Percentiles rank a stretch among this genome's conserved stretches.
Evolutionary conservation across 306 rosid genomes (phyloP).

Genomic region (Crotalaria pallida): DNA sequence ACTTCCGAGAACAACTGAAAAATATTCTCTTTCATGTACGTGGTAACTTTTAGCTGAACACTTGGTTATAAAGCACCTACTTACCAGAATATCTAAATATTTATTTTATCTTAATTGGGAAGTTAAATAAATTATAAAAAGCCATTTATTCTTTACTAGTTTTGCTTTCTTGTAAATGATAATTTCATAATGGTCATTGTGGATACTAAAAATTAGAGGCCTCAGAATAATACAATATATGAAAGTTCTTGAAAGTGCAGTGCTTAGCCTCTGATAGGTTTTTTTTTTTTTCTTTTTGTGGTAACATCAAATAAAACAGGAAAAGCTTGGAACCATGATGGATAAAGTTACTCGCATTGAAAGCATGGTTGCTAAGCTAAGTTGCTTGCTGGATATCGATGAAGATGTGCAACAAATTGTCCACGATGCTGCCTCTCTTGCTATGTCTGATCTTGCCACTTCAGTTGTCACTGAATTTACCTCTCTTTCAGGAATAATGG

Average conservation of each 20-base stretch:
- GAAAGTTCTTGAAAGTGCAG: conserved; percentile 1
- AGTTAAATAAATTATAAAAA: conserved; percentile 12
- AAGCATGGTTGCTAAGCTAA: conserved; percentile 45
- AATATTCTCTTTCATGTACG: conserved; percentile 88
- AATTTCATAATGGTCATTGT: neutral
- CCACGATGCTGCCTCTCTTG: conserved; percentile 81
- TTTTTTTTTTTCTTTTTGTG: conserved; percentile 19
- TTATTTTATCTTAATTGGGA: neutral
- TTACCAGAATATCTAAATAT: neutral
- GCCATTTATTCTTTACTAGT: neutral
- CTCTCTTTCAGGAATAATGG: conserved; percentile 92
- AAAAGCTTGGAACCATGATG: conserved; percentile 90
- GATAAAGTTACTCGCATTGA: conserved; percentile 82
- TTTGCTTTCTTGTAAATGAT: conserved; percentile 1
- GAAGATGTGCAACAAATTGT: conserved; percentile 42
- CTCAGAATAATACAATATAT: neutral
- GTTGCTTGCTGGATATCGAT: conserved; percentile 47
- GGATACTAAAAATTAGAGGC: neutral
- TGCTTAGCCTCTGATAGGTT: conserved; percentile 17
- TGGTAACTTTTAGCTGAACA: neutral
- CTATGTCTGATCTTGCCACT: conserved; percentile 96
- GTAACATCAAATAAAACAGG: conserved; percentile 47
- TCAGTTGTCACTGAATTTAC: conserved; percentile 94
- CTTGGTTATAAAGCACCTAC: neutral
- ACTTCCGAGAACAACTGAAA: conserved; percentile 66